These are phyloP conservation scores for Cladosporium austrohemisphaericum DNA, from an alignment of 2,329 filamentous ascomycete species.

Conservation along the genomic window DNA sequence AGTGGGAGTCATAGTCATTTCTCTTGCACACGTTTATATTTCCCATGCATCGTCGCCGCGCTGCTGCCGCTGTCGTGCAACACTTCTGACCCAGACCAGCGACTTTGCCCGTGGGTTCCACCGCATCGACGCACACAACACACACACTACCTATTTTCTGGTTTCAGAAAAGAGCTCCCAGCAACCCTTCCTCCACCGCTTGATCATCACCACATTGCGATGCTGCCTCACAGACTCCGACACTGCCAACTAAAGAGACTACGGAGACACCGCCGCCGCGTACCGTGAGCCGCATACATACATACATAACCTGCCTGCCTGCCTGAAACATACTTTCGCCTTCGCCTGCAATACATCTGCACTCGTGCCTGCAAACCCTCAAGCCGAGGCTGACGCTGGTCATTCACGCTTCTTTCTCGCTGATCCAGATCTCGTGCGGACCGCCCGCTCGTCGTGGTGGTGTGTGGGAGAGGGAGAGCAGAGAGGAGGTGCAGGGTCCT, in stretches of 20 bases:
- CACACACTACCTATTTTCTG: slow-evolving; percentile 5
- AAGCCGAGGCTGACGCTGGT: slow-evolving; percentile 13
- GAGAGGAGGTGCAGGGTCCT: slow-evolving; percentile 1
- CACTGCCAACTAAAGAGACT: slow-evolving; percentile 11
- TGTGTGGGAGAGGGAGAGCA: slow-evolving; percentile 8
- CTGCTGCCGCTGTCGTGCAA: slow-evolving; percentile 11
- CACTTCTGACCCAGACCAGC: slow-evolving; percentile 13
- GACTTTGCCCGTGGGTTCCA: slow-evolving; percentile 7
- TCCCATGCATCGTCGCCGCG: slow-evolving; percentile 7
- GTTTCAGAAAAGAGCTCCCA: not conserved
- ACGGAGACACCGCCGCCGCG: slow-evolving; percentile 13
- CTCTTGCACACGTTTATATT: not conserved
- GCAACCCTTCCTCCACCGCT: not conserved
- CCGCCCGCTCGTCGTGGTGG: slow-evolving; percentile 12
- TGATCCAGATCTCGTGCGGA: slow-evolving; percentile 14
- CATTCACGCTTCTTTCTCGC: slow-evolving; percentile 4
- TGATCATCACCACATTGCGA: slow-evolving; percentile 9
- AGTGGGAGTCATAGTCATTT: slow-evolving; percentile 11
- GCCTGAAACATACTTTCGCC: too few relatives aligned
- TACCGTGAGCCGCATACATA: slow-evolving; percentile 6
- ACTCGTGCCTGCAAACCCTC: not conserved
- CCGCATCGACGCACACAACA: slow-evolving; percentile 8
- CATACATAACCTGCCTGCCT: not conserved
- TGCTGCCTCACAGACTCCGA: slow-evolving; percentile 14
- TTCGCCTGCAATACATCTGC: too few relatives aligned